A percentile compares a stretch with the other conserved stretches of the same genome.
Evolutionary conservation across 805 yeast genomes (phyloP).

Genomic region (Pichia ethanolica): DNA sequence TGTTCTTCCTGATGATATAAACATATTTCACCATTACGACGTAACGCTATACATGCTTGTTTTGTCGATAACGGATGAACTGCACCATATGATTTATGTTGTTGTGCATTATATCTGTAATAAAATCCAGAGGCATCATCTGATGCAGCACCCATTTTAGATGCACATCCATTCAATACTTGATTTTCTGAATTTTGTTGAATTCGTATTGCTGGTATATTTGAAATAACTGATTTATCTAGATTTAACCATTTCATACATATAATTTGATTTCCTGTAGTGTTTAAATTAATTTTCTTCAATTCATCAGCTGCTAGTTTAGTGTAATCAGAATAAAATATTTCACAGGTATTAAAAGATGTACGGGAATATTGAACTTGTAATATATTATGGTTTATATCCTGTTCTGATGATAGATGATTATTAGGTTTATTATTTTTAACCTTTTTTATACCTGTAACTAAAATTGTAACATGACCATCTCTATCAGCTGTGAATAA

Average conservation of each 20-base stretch:
- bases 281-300: conserved; percentile 16
- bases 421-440: conserved; percentile 2
- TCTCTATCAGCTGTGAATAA: conserved; percentile 67
- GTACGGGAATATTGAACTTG: conserved; percentile 35
- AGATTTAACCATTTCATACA: conserved; percentile 67
- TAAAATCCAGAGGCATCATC: conserved; percentile 27
- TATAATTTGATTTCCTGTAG: conserved; percentile 27
- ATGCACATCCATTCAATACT: conserved; percentile 29
- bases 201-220: conserved; percentile 47
- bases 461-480: conserved; percentile 57
- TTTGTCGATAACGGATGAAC: conserved; percentile 62
- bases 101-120: conserved; percentile 52
- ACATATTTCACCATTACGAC: conserved; percentile 53
- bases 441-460: conserved; percentile 40
- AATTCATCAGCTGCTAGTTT: conserved; percentile 14
- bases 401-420: conserved; percentile 29
- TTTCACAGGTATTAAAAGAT: conserved; percentile 32
- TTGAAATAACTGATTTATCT: conserved; percentile 59
- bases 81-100: conserved; percentile 51
- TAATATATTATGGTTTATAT: conserved; percentile 24
- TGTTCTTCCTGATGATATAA: conserved; percentile 61
- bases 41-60: conserved; percentile 62
- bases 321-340: conserved; percentile 38
- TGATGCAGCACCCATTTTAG: conserved; percentile 29
- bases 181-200: conserved; percentile 20